Evolutionary conservation across 2,329 filamentous ascomycete species (phyloP), one percentile per base, ranked within the genome.

Genomic region (Botrytis byssoidea): DNA sequence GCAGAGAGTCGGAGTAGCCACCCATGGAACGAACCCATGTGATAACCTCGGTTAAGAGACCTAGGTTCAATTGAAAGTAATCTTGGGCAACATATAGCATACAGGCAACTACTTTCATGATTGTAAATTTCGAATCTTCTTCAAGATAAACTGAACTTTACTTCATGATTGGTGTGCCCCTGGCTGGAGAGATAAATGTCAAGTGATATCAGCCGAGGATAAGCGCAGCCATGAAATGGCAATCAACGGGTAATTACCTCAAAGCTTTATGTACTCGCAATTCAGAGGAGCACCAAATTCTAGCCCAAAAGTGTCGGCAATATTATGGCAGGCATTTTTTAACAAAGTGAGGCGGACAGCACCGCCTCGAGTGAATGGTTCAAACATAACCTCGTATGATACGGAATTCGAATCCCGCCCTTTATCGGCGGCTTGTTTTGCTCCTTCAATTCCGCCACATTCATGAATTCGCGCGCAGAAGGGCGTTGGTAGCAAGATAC

Each of bases 271-370:
- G 12, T 42, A 29, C 32, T 51, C 7, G 6, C 65, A 40, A 6
- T 68, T 68, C 35, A 40, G 25, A 32, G 4, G 5, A 68, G 25
- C 8, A 42, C 2, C 22, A 42, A 22, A 4, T 29, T 29, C 8
- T n/a, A 55, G 35, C 46, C 2, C 18, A 48, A 3, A 60, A 22
- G 14, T 35, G 16, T 61, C 32, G 29, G 20, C 2, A n/a, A 14
- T n/a, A 51, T 22, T 25, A 25, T 35, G 37, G 25, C 57, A 37
- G 48, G 48, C 25, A 65, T 32, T 32, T 32, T 22, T 6, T 29
- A 16, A 4, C 25, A 48, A 71, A 71, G 42, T 65, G 69, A 71
- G 69, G 69, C 69, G 35, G 44, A 40, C 42, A 40, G n/a, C 18
- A 40, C 42, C n/a, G 42, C 25, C 48, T 48, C 44, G n/a, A 40